A percentile compares a stretch with the other conserved stretches of the same genome.
Evolutionary conservation across 2,329 filamentous ascomycete species (phyloP).

Genomic region (Scortechinia acanthostroma): DNA sequence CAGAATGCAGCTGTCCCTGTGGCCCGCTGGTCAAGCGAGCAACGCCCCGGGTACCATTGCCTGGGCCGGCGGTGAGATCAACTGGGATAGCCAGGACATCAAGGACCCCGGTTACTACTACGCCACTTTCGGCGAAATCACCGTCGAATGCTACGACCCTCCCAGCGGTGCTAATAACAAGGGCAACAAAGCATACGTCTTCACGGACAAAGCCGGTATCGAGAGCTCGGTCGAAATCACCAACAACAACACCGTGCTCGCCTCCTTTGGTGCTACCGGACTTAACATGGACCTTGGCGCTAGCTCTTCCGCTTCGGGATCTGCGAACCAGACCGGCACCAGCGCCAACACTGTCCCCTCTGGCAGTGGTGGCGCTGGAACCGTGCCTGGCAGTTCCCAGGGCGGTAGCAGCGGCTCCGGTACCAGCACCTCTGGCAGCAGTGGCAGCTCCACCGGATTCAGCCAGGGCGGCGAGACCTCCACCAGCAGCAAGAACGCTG

Average conservation of each 20-base stretch:
- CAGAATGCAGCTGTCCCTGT: conserved; percentile 87
- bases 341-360: conserved; percentile 4
- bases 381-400: conserved; percentile 7
- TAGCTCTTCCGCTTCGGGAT: conserved; percentile 14
- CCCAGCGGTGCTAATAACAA: conserved; percentile 55
- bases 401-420: conserved; percentile 9
- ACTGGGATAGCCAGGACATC: conserved; percentile 81
- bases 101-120: conserved; percentile 82
- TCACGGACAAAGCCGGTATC: conserved; percentile 54
- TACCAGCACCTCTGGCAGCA: conserved; percentile 10
- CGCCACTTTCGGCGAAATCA: conserved; percentile 69
- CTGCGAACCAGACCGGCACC: too few relatives aligned
- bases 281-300: conserved; percentile 47
- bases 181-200: conserved; percentile 64
- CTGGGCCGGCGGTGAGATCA: conserved; percentile 85
- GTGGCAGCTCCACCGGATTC: conserved; percentile 20
- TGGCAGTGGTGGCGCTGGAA: conserved; percentile 7
- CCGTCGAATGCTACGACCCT: conserved; percentile 77
- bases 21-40: conserved; percentile 77
- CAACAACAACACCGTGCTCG: conserved; percentile 68
- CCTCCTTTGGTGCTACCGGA: conserved; percentile 75
- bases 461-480: conserved; percentile 14
- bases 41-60: conserved; percentile 79
- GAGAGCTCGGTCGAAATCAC: conserved; percentile 75
- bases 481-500: conserved; percentile 16